A percentile compares a stretch with the other conserved stretches of the same genome.
These are phyloP conservation scores for Ogataea pilisensis DNA, from an alignment of 805 yeast species.

Conservation along the genomic window DNA sequence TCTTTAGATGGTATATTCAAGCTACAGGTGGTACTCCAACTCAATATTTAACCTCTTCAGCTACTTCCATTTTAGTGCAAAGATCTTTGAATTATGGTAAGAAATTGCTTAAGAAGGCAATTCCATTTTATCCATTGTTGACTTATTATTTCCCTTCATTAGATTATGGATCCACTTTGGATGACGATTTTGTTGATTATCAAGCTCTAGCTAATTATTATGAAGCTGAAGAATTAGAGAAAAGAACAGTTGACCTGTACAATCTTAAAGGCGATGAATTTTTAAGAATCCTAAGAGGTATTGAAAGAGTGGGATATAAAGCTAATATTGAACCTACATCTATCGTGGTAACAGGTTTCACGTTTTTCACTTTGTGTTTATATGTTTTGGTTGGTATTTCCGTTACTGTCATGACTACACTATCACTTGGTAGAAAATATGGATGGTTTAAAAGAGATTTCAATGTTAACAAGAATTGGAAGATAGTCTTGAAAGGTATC, in stretches of 20 bases:
- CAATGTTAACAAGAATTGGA: constrained; percentile 39
- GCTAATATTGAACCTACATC: constrained; percentile 80
- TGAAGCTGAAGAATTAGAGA: constrained; percentile 4
- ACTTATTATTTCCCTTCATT: constrained; percentile 19
- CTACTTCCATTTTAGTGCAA: constrained; percentile 72
- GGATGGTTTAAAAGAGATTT: constrained; percentile 13
- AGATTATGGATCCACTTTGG: too few relatives aligned
- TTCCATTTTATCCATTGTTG: constrained; percentile 17
- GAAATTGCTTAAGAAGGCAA: constrained; percentile 7
- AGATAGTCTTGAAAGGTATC: constrained; percentile 66
- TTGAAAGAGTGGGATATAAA: constrained; percentile 73
- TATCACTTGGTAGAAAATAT: constrained; percentile 35
- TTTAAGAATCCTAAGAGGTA: constrained; percentile 77
- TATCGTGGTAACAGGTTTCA: constrained; percentile 80
- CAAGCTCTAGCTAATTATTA: constrained; percentile 3
- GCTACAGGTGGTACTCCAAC: constrained; percentile 87
- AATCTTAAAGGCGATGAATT: constrained; percentile 49
- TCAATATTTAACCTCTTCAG: constrained; percentile 55
- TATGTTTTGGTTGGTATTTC: constrained; percentile 64
- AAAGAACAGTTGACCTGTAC: constrained; percentile 25
- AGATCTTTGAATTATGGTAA: constrained; percentile 40
- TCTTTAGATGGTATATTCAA: constrained; percentile 80
- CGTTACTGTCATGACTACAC: constrained; percentile 46
- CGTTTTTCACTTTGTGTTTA: constrained; percentile 76
- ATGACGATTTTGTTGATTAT: background rate